A percentile compares a stretch with the other conserved stretches of the same genome.
These are phyloP conservation scores for Cryptococcus sp. DNA, from an alignment of 1,284 basidiomycete species.

Conservation along the genomic window DNA sequence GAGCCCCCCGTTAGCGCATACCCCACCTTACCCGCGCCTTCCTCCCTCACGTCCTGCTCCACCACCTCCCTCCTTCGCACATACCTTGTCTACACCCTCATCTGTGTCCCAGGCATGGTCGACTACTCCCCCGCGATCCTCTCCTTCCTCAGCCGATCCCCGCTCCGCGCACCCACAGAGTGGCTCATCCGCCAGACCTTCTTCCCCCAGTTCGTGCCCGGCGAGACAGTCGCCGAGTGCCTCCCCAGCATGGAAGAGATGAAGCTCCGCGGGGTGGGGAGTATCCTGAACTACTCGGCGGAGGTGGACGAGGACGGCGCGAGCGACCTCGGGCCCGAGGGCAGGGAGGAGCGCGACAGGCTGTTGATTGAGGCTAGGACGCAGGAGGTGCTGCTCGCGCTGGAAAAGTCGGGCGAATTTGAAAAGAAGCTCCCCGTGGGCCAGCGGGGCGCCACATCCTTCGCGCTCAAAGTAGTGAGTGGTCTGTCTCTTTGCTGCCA, in stretches of 20 bases:
- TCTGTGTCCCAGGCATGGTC: constrained; percentile 71
- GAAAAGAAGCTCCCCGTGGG: constrained; percentile 56
- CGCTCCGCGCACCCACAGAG: constrained; percentile 63
- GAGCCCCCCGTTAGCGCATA: neutral
- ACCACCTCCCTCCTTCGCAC: constrained; percentile 55
- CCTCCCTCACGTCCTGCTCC: neutral
- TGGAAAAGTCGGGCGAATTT: constrained; percentile 74
- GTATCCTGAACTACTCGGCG: constrained; percentile 79
- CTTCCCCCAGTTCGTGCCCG: constrained; percentile 81
- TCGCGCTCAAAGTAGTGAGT: constrained; percentile 74
- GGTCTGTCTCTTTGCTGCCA: neutral
- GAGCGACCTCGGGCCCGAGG: constrained; percentile 44
- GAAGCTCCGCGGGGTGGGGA: constrained; percentile 66
- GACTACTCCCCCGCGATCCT: constrained; percentile 74
- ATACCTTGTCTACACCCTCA: constrained; percentile 76
- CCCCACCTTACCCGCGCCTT: neutral
- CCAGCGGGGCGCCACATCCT: constrained; percentile 62
- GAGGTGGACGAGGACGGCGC: constrained; percentile 62
- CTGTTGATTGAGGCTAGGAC: constrained; percentile 57
- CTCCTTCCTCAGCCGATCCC: constrained; percentile 54
- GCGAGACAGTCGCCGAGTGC: constrained; percentile 70
- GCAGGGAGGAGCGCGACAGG: constrained; percentile 61
- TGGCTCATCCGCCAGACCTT: constrained; percentile 74
- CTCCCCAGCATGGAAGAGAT: constrained; percentile 64
- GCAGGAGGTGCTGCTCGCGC: constrained; percentile 66